Evolutionary conservation across 257 asterid species (phyloP).

Genomic region (Solanum chaucha): DNA sequence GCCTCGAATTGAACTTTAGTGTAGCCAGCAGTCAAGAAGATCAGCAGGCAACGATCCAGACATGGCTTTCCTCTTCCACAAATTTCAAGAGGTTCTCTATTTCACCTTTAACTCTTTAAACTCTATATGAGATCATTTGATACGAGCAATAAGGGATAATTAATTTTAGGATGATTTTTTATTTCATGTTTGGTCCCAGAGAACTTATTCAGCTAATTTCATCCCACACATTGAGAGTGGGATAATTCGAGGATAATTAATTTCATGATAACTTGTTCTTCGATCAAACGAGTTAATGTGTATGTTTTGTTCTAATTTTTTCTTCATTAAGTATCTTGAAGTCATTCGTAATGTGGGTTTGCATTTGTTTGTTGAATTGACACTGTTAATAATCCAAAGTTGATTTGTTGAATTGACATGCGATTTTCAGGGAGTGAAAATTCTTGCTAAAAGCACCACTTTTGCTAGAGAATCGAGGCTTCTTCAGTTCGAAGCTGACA

Average conservation of each 20-base stretch:
- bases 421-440: slow-evolving; percentile 57
- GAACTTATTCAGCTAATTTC: too few species aligned
- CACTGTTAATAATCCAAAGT: neutral
- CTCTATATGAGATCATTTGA: neutral
- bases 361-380: neutral
- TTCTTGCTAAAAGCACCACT: slow-evolving; percentile 83
- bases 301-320: too few species aligned
- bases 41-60: neutral
- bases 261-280: neutral
- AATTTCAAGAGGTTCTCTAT: slow-evolving; percentile 22
- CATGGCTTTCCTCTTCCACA: slow-evolving; percentile 28
- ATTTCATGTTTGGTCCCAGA: too few species aligned
- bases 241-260: too few species aligned
- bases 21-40: neutral
- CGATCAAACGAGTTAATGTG: neutral
- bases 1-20: neutral
- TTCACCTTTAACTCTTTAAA: neutral
- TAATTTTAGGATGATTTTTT: too few species aligned
- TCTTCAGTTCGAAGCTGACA: slow-evolving; percentile 76
- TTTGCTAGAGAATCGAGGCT: slow-evolving; percentile 54
- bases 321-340: neutral
- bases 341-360: neutral
- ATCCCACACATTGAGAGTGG: too few species aligned
- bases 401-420: neutral
- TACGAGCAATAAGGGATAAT: neutral